Evolutionary conservation across 768 basidiomycete species (phyloP).

Genomic region (Baorangia bicolor): DNA sequence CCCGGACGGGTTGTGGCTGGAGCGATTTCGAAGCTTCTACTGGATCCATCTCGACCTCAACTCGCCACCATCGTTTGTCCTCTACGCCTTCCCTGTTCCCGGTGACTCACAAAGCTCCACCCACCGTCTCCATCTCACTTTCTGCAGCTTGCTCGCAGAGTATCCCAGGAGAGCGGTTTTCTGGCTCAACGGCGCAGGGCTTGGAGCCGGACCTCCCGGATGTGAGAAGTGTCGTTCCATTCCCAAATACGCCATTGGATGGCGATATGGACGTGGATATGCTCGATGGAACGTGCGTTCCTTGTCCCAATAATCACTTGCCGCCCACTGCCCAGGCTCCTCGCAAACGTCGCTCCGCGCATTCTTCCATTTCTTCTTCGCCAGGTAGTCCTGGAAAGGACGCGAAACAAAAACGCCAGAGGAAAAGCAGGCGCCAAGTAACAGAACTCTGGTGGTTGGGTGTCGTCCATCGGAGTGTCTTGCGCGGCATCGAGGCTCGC

Average conservation of each 20-base stretch:
- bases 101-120: conserved; percentile 34
- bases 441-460: conserved; percentile 39
- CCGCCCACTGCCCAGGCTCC: conserved; percentile 3
- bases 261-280: conserved; percentile 25
- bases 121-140: conserved; percentile 40
- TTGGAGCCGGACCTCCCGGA: conserved; percentile 27
- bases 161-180: background rate
- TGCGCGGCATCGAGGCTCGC: conserved; percentile 21
- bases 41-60: background rate
- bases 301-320: background rate
- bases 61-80: conserved; percentile 9
- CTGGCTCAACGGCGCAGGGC: conserved; percentile 6
- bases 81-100: conserved; percentile 18
- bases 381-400: conserved; percentile 14
- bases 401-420: conserved; percentile 30
- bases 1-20: conserved; percentile 14
- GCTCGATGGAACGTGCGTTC: conserved; percentile 26
- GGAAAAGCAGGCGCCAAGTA: conserved; percentile 32
- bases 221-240: conserved; percentile 36
- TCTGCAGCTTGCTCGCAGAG: conserved; percentile 34
- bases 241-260: conserved; percentile 33
- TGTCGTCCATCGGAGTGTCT: conserved; percentile 36
- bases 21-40: conserved; percentile 1
- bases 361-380: conserved; percentile 28
- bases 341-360: conserved; percentile 36